phyloP scores from a whole-genome alignment of 345 rosid genomes.

The Moricandia moricandioides region DNA sequence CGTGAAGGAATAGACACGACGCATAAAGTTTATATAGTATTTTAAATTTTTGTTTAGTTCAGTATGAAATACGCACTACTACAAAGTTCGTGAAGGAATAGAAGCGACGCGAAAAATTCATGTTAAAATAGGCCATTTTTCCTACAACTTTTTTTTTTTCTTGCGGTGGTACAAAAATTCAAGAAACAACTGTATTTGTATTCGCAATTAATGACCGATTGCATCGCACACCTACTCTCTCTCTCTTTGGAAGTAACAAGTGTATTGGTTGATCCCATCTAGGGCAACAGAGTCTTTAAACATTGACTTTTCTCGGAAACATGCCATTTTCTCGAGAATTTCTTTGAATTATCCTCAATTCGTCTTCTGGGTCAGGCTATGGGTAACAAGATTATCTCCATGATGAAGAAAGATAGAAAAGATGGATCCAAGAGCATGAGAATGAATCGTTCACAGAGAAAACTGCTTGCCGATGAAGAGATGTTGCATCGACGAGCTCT shows the following conservation, averaged over 20 bases:
- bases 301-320: slow-evolving; percentile 29
- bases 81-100: too few relatives aligned
- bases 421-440: slow-evolving; percentile 78
- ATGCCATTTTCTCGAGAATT: slow-evolving; percentile 7
- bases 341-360: not conserved
- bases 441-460: slow-evolving; percentile 79
- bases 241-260: slow-evolving; percentile 16
- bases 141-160: not conserved
- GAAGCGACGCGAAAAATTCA: too few relatives aligned
- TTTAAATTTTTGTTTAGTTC: too few relatives aligned
- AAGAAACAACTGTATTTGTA: slow-evolving; percentile 8
- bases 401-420: slow-evolving; percentile 64
- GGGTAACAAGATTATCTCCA: slow-evolving; percentile 80
- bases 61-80: too few relatives aligned
- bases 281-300: slow-evolving; percentile 6
- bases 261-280: slow-evolving; percentile 31
- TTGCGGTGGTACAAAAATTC: slow-evolving; percentile 14
- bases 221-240: slow-evolving; percentile 36
- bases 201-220: slow-evolving; percentile 35
- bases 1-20: too few relatives aligned
- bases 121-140: too few relatives aligned
- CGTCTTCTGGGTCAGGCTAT: slow-evolving; percentile 34
- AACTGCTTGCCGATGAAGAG: slow-evolving; percentile 82
- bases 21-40: too few relatives aligned
- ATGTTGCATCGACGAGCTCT: slow-evolving; percentile 84